Base-by-base conservation (phyloP, 495 filamentous ascomycete genomes). In the Hypoxylon cercidicola region DNA sequence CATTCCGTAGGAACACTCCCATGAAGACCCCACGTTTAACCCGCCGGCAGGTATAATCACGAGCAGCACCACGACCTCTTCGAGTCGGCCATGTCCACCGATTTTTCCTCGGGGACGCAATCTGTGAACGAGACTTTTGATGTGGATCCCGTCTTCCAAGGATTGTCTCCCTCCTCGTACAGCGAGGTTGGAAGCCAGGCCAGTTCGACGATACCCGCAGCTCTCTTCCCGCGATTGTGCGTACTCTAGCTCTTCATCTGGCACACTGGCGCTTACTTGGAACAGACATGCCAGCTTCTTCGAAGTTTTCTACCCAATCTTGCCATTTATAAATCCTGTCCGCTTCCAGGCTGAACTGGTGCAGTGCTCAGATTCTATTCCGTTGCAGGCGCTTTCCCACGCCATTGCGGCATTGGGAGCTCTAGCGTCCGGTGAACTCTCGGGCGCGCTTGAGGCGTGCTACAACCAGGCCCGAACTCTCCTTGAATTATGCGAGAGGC, bases 391-490 rank as follows among this genome's bases (percentile, higher is more conserved):
- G 2, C 55, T 65, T 1, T 59, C 62, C 6, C 32, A 51, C 21
- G 54, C 55, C 23, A 16, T 65, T 20, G 62, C 37, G 48, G 35
- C 62, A 0, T 35, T 65, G 3, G 62, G 46, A 7, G 47, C 62
- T 3, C 37, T 58, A 0, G 40, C 39, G 1, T 12, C 21, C 1
- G 12, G 13, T 13, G 54, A 59, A 25, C 21, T 51, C 35, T 13
- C 28, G 8, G 46, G 23, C n/a, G 34, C 55, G 12, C 20, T 58
- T 5, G 62, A 54, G 37, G 30, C 21, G 37, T 59, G 40, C 54
- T 65, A 65, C 39, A 50, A 58, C 46, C 54, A 65, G 11, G 47
- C 54, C 9, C 62, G 62, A 12, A 49, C 40, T 13, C 46, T 65
- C 1, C 46, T 65, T 4, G 62, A 65, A 41, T 5, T 21, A 23